Evolutionary conservation across 805 yeast species (phyloP).

Genomic region (Saturnispora hagleri): DNA sequence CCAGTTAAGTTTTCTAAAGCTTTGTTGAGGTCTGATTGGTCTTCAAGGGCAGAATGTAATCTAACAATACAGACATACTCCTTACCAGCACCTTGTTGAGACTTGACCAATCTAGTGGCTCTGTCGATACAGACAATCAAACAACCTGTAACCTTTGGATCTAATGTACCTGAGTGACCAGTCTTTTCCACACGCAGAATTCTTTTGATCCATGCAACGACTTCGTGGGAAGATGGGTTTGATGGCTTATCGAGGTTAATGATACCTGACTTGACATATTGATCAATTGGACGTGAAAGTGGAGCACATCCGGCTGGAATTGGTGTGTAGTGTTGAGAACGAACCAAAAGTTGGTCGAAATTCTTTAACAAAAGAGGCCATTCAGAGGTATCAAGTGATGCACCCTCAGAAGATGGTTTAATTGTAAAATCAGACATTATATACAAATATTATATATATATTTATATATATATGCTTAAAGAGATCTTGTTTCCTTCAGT

Average conservation of each 20-base stretch:
- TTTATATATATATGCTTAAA: not conserved
- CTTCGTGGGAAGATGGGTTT: slow-evolving; percentile 97
- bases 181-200: slow-evolving; percentile 93
- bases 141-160: slow-evolving; percentile 96
- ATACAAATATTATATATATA: not conserved
- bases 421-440: slow-evolving; percentile 46
- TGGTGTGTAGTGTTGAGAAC: slow-evolving; percentile 97
- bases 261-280: slow-evolving; percentile 89
- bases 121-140: slow-evolving; percentile 96
- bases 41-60: slow-evolving; percentile 86
- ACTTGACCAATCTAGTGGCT: slow-evolving; percentile 95
- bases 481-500: not conserved
- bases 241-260: slow-evolving; percentile 97
- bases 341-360: slow-evolving; percentile 86
- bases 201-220: slow-evolving; percentile 98
- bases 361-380: slow-evolving; percentile 95
- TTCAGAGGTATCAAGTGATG: slow-evolving; percentile 78
- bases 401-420: slow-evolving; percentile 77
- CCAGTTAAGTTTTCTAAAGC: slow-evolving; percentile 92
- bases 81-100: slow-evolving; percentile 99
- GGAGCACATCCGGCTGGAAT: slow-evolving; percentile 95
- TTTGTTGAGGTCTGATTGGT: slow-evolving; percentile 78
- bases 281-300: slow-evolving; percentile 83
- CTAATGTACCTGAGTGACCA: slow-evolving; percentile 98
- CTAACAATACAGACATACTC: slow-evolving; percentile 98